Base-by-base conservation (phyloP, 805 yeast species). In the Kuraishia piskuri region DNA sequence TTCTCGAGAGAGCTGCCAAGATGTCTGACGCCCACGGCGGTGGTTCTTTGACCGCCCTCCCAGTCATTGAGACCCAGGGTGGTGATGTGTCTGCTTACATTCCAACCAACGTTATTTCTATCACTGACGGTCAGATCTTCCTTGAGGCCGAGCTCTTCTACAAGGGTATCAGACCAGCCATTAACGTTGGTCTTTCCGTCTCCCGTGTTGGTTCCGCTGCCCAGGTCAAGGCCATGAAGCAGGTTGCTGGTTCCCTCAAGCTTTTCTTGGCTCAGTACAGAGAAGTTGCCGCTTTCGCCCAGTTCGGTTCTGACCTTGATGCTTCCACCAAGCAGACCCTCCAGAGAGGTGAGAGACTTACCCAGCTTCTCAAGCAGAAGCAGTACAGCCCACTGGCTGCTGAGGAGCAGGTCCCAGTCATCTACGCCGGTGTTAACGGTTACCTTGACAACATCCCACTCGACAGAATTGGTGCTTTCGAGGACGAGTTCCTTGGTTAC, bases 121-220 rank as follows among this genome's bases (percentile, higher is more conserved):
- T 90, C 74, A 90, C 96, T 59, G 96, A 90, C 74, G 97, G 96
- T 75, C 97, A 90, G 80, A 90, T 90, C 74, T 90, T 90, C 94
- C 86, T 90, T 83, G 97, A 91, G 84, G 95, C 98, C 74, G 99
- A 92, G 82, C 83, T 92, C 76, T 92, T 92, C 92, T 90, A 92
- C 94, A 94, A 91, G 85, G 99, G 99, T 90, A 90, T 92, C 77
- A 91, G 99, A 85, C 99, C 99, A 73, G 98, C 99, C 71, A 92
- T 92, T 71, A 92, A 92, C 79, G 98, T 92, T 77, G 99, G 99
- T 91, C 86, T 92, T 71, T 94, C 98, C 69, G 99, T 92, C 68
- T 94, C 99, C 70, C 96, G 99, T 84, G 99, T 94, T 81, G 99
- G 99, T 80, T 92, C 98, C 63, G 99, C 99, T 70, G 99, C 99